A percentile compares a stretch with the other conserved stretches of the same genome.
These are phyloP conservation scores for Neoboletus brunneissimus DNA, from an alignment of 768 basidiomycete species.

Conservation along the genomic window DNA sequence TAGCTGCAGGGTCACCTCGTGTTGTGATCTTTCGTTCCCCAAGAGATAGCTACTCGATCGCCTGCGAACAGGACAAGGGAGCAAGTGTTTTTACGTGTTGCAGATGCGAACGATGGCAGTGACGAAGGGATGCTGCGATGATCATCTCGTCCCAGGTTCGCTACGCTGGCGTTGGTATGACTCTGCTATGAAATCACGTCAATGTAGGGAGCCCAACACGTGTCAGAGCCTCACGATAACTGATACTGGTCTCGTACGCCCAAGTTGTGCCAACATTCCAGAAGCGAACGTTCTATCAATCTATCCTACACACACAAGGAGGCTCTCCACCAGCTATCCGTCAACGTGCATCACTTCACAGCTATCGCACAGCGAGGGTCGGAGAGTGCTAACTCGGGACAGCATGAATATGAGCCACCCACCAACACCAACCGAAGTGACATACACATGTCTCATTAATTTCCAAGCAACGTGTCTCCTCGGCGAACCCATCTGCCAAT, in stretches of 20 bases:
- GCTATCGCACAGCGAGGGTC: neutral
- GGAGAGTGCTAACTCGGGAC: constrained; percentile 1
- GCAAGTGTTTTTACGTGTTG: constrained; percentile 19
- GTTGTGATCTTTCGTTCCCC: constrained; percentile 9
- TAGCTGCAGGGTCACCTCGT: constrained; percentile 25
- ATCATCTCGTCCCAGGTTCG: neutral
- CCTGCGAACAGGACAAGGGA: neutral
- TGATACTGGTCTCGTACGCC: neutral
- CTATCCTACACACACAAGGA: constrained; percentile 14
- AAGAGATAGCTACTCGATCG: constrained; percentile 8
- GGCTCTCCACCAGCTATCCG: constrained; percentile 3
- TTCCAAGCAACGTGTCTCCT: constrained; percentile 27
- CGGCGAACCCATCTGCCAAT: constrained; percentile 21
- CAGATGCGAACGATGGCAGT: neutral
- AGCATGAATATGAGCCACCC: constrained; percentile 4
- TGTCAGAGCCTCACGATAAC: constrained; percentile 12
- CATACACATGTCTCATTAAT: constrained; percentile 25
- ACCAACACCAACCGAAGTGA: constrained; percentile 13
- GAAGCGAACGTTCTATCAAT: constrained; percentile 15
- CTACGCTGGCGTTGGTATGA: neutral
- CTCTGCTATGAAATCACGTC: constrained; percentile 14
- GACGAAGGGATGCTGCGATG: neutral
- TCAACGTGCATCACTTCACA: constrained; percentile 1
- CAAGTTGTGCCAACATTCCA: constrained; percentile 7
- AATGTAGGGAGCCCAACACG: constrained; percentile 15